phyloP scores from a whole-genome alignment of 1,284 basidiomycete species.

The Sporisorium graminicola region DNA sequence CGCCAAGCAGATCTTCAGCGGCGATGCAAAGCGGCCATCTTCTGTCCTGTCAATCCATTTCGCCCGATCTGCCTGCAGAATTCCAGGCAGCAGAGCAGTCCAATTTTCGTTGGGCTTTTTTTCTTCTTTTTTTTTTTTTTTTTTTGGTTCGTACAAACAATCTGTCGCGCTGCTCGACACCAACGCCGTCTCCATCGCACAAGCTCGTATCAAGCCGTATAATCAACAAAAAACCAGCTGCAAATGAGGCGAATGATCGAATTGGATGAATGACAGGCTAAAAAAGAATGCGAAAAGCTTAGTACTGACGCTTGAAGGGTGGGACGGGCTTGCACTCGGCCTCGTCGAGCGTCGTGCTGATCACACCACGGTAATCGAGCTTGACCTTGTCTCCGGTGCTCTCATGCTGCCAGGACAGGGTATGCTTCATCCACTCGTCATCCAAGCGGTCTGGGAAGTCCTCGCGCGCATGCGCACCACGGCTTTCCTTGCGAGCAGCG shows the following conservation, averaged over 20 bases:
- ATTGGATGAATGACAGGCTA: background rate
- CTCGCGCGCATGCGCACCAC: conserved; percentile 97
- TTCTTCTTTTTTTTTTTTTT: background rate
- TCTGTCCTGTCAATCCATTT: background rate
- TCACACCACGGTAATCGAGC: conserved; percentile 89
- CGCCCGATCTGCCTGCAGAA: background rate
- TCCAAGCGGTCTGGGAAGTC: conserved; percentile 90
- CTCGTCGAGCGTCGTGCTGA: conserved; percentile 88
- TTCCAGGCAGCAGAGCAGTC: conserved; percentile 4
- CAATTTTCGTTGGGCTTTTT: too few relatives aligned
- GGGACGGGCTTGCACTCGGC: conserved; percentile 82
- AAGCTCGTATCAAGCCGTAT: background rate
- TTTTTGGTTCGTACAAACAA: too few relatives aligned
- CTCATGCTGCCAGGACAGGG: conserved; percentile 60
- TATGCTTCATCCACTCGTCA: conserved; percentile 71
- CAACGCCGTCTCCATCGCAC: conserved; percentile 3
- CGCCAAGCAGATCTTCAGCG: background rate
- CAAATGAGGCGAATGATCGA: background rate
- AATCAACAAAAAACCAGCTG: background rate
- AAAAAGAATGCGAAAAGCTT: background rate
- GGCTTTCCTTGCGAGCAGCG: conserved; percentile 94
- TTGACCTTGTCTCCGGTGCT: conserved; percentile 79
- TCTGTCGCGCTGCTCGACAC: conserved; percentile 16
- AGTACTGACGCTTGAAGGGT: conserved; percentile 66
- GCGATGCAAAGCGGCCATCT: background rate